Conservation (phyloP, 1,284 basidiomycete species). For the Naganishia albida region DNA sequence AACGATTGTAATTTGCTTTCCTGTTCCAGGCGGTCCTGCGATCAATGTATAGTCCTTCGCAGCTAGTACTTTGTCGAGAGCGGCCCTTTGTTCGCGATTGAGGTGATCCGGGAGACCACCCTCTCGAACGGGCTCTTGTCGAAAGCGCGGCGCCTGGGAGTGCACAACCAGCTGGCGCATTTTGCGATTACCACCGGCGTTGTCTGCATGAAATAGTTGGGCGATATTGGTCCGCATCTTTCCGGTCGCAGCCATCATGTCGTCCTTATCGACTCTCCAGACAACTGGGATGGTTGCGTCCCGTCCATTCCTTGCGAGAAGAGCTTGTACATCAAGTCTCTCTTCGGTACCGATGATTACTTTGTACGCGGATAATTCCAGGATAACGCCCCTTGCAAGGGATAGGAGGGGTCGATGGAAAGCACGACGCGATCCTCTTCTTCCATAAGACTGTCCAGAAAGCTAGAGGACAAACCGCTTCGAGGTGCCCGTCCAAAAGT, state of each 20-base stretch:
- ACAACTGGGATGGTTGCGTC: slow-evolving; percentile 52
- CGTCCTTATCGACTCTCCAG: slow-evolving; percentile 93
- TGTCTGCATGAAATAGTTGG: slow-evolving; percentile 69
- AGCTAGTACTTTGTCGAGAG: slow-evolving; percentile 70
- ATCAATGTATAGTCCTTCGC: slow-evolving; percentile 89
- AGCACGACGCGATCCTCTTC: slow-evolving; percentile 78
- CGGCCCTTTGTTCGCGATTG: slow-evolving; percentile 73
- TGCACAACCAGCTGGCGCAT: slow-evolving; percentile 75
- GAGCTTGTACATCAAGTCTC: slow-evolving; percentile 62
- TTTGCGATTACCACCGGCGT: slow-evolving; percentile 62
- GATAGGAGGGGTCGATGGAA: slow-evolving; percentile 84
- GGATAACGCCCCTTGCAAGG: slow-evolving; percentile 78
- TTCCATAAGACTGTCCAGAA: slow-evolving; percentile 77
- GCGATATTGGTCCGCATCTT: slow-evolving; percentile 87
- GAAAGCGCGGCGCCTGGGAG: slow-evolving; percentile 69
- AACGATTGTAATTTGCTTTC: slow-evolving; percentile 93
- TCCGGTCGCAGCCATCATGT: slow-evolving; percentile 81
- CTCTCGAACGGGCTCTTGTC: slow-evolving; percentile 46
- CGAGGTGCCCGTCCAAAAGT: slow-evolving; percentile 60
- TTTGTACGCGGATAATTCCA: slow-evolving; percentile 65
- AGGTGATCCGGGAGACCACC: slow-evolving; percentile 55
- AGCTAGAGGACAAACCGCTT: slow-evolving; percentile 48
- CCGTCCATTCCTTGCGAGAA: slow-evolving; percentile 56
- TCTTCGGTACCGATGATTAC: slow-evolving; percentile 81
- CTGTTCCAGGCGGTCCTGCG: slow-evolving; percentile 97